Conservation (phyloP, 352 stramenopile species). For the Pythium brachiatum region DNA sequence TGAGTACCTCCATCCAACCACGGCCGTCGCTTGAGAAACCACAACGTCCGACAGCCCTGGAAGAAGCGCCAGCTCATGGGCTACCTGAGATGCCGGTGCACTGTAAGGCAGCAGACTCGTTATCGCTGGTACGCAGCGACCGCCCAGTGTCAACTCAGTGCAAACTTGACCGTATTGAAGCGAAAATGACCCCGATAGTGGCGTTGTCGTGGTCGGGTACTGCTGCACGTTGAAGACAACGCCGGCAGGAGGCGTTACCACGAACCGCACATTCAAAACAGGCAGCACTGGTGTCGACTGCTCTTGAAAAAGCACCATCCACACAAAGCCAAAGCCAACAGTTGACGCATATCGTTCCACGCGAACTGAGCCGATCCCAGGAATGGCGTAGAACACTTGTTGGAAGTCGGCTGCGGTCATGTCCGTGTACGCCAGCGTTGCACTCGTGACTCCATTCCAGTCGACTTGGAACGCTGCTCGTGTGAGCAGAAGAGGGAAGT, state of each 20-base stretch:
- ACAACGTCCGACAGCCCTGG: conserved; percentile 52
- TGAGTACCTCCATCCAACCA: conserved; percentile 34
- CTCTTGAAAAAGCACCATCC: conserved; percentile 37
- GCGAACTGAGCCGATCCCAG: conserved; percentile 26
- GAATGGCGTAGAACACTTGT: conserved; percentile 29
- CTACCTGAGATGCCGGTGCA: conserved; percentile 48
- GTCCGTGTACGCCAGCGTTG: conserved; percentile 20
- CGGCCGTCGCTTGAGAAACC: conserved; percentile 31
- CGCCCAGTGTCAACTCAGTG: conserved; percentile 43
- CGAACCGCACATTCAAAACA: conserved; percentile 32
- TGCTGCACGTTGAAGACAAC: conserved; percentile 29
- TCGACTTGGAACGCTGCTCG: conserved; percentile 31
- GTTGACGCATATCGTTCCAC: conserved; percentile 38
- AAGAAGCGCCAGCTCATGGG: conserved; percentile 50
- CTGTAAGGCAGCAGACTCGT: conserved; percentile 42
- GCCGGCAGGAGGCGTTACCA: conserved; percentile 21
- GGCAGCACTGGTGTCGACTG: conserved; percentile 17
- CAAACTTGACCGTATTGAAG: conserved; percentile 60
- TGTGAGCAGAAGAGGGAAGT: conserved; percentile 23
- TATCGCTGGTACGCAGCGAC: conserved; percentile 42
- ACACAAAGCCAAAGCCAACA: conserved; percentile 40
- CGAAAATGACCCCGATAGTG: conserved; percentile 48
- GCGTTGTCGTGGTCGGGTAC: conserved; percentile 24
- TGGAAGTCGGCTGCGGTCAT: conserved; percentile 38
- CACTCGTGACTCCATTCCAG: conserved; percentile 36